Percentiles rank a stretch among this genome's conserved stretches.
Conservation (phyloP, 2,329 filamentous ascomycete genomes). For the Raffaelea deltoideospora region DNA sequence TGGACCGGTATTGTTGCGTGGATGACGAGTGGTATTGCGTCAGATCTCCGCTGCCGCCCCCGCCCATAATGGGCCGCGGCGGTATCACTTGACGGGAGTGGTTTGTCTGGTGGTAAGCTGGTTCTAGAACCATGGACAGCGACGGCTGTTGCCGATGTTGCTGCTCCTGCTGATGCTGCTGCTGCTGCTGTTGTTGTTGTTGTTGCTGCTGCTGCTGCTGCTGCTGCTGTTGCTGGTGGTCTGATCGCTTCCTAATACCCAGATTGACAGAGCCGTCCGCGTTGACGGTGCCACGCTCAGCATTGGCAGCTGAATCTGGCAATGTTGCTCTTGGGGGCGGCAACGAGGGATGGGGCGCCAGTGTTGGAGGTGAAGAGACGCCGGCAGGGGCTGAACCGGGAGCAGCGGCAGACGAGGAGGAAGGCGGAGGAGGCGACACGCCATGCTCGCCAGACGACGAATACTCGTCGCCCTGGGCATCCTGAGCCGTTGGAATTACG, state of each 20-base stretch:
- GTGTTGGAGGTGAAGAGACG: neutral
- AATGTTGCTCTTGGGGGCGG: conserved; percentile 7
- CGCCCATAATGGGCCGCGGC: no score
- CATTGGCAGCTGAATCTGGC: conserved; percentile 15
- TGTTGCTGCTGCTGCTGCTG: no score
- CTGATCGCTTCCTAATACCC: conserved; percentile 34
- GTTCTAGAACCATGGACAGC: conserved; percentile 31
- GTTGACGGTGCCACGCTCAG: conserved; percentile 42
- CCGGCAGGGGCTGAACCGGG: neutral
- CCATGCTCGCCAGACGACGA: conserved; percentile 27
- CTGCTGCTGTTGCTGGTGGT: no score
- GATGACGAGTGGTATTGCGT: conserved; percentile 34
- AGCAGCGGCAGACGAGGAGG: neutral
- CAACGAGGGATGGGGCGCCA: neutral
- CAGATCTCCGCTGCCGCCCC: conserved; percentile 26
- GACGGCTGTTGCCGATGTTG: no score
- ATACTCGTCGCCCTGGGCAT: conserved; percentile 24
- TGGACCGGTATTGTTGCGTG: conserved; percentile 14
- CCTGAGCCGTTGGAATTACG: conserved; percentile 64
- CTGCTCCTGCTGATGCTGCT: no score
- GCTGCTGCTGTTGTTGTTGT: no score
- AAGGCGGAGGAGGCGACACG: conserved; percentile 22
- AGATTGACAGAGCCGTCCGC: conserved; percentile 51
- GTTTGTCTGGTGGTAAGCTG: no score
- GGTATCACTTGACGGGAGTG: no score